phyloP scores from a whole-genome alignment of 495 filamentous ascomycete species.

The Daldinia loculata region DNA sequence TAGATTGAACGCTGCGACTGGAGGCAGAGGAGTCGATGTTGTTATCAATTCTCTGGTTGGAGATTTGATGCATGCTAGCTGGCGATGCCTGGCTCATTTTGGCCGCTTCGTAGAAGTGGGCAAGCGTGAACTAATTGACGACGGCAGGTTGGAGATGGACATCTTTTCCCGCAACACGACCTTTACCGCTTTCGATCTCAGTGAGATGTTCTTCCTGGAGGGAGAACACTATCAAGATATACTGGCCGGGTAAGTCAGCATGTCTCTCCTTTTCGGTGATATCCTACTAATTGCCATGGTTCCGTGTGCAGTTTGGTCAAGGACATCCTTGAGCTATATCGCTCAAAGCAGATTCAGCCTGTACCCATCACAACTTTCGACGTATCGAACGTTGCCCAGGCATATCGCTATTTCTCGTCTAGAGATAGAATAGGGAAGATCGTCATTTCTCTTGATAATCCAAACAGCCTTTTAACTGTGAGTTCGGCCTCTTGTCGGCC shows the following conservation, averaged over 20 bases:
- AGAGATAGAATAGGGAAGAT: not conserved
- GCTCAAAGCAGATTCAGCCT: not conserved
- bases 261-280: not conserved
- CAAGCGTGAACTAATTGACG: not conserved
- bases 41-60: constrained; percentile 63
- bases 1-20: not conserved
- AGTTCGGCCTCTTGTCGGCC: not conserved
- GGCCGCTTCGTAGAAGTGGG: not conserved
- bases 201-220: not conserved
- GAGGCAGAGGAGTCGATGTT: constrained; percentile 19
- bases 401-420: not conserved
- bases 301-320: not conserved
- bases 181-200: not conserved
- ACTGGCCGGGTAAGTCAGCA: not conserved
- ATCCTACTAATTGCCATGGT: not conserved
- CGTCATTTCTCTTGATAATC: not conserved
- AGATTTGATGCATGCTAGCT: constrained; percentile 57
- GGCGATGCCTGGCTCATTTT: constrained; percentile 53
- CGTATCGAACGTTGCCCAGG: not conserved
- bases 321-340: not conserved
- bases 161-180: not conserved
- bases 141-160: not conserved
- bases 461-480: not conserved
- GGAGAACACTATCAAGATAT: not conserved
- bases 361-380: not conserved